A percentile compares a stretch with the other conserved stretches of the same genome.
phyloP scores from a whole-genome alignment of 352 stramenopile genomes.

The Pythium brachiatum region DNA sequence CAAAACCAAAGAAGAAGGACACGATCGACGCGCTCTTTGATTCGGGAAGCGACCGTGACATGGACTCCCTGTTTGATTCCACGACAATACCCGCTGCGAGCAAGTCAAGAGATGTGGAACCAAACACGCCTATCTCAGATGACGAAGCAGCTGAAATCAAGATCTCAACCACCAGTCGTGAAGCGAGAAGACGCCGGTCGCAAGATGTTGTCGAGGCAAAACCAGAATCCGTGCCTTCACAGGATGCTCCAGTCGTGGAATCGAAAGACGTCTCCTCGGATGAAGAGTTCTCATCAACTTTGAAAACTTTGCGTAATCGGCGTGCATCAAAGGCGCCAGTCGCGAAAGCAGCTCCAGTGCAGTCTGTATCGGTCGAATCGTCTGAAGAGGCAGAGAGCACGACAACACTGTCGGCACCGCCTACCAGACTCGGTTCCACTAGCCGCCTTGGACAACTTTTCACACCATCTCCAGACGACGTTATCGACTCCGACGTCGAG shows the following conservation, averaged over 20 bases:
- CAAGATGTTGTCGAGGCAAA: neutral
- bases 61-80: conserved; percentile 31
- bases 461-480: neutral
- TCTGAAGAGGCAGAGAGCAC: neutral
- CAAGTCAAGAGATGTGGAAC: neutral
- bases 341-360: neutral
- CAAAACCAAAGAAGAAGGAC: conserved; percentile 33
- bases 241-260: neutral
- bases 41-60: conserved; percentile 40
- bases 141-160: neutral
- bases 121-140: neutral
- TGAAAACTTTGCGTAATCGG: conserved; percentile 18
- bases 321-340: conserved; percentile 3
- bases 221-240: neutral
- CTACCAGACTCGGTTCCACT: neutral
- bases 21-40: conserved; percentile 73
- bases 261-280: conserved; percentile 16
- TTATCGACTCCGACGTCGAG: neutral
- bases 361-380: neutral
- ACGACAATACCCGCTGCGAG: neutral
- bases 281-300: conserved; percentile 27
- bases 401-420: too few relatives aligned
- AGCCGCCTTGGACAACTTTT: neutral
- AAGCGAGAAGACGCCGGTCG: neutral
- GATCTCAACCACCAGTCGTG: too few relatives aligned